Percentiles rank a stretch among this genome's conserved stretches.
Evolutionary conservation across 2,329 filamentous ascomycete genomes (phyloP).

Genomic region (Hymenoscyphus infarciens): DNA sequence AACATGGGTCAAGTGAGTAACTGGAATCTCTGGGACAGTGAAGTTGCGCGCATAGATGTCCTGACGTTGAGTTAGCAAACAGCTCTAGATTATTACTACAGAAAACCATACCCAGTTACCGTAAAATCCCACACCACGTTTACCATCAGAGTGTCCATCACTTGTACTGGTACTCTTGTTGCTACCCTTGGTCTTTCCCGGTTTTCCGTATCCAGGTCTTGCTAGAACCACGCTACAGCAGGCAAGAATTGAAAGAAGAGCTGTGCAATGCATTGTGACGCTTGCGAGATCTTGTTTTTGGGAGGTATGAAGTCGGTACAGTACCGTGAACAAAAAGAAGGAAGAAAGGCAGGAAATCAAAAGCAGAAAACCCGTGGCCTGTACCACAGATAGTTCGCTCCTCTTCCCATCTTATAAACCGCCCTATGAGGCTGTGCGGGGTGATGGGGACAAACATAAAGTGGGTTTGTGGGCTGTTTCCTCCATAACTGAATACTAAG

Average conservation of each 20-base stretch:
- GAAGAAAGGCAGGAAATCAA: neutral
- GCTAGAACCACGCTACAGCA: slow-evolving; percentile 11
- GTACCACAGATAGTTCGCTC: neutral
- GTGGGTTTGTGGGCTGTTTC: neutral
- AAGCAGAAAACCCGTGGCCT: neutral
- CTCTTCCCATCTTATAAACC: neutral
- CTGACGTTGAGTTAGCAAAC: slow-evolving; percentile 6
- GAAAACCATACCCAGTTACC: neutral
- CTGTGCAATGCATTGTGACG: slow-evolving; percentile 21
- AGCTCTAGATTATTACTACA: neutral
- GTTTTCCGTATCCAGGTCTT: neutral
- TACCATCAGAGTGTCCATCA: neutral
- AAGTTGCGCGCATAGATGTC: slow-evolving; percentile 39
- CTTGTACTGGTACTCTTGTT: neutral
- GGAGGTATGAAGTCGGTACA: neutral
- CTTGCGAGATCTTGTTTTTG: slow-evolving; percentile 9
- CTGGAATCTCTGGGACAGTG: slow-evolving; percentile 65
- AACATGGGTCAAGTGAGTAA: slow-evolving; percentile 67
- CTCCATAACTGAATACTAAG: neutral
- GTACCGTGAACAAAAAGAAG: neutral
- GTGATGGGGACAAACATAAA: neutral
- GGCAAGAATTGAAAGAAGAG: slow-evolving; percentile 12
- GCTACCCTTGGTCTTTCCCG: neutral
- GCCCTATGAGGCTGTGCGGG: neutral
- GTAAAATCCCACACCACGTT: neutral